Evolutionary conservation across 2,329 filamentous ascomycete species (phyloP), one percentile per base, ranked within the genome.

Genomic region (Monilinia aucupariae): DNA sequence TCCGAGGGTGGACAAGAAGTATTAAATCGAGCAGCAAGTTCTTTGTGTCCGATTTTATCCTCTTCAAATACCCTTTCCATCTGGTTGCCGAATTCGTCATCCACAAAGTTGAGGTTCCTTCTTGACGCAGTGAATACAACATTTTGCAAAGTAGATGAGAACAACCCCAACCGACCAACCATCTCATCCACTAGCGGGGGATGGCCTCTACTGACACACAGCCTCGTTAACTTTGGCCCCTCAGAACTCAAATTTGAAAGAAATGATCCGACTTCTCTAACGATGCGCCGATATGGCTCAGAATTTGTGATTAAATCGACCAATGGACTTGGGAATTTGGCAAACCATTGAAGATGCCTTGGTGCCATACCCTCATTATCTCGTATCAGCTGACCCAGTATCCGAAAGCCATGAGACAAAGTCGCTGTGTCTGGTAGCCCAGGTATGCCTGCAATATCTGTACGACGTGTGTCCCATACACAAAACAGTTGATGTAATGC

Each of bases 401-500:
- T 67, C 13, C 64, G 64, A 37, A 78, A 70, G 0, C 75, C 75
- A 59, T 65, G 49, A 9, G 64, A 64, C 4, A 77, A 59, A 25
- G 67, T 63, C 13, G 37, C 59, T 30, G 54, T 12, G 22, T 65
- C 49, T 30, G 68, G 68, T 52, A 77, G 71, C 1, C 75, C 73
- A 15, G 79, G 70, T 3, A 78, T 65, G 15, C 58, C 68, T 20
- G 79, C 45, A 25, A 74, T 50, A 41, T 68, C 64, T 20, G 61
- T 45, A 39, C 54, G 67, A 45, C 68, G 58, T 17, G 64, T 39
- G 63, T 73, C 80, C 80, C 82, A 84, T 25, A 81, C 70, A 70
- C 85, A 89, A 72, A 84, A 86, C 2, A 88, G 64, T 70, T 90
- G 87, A 70, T 90, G 87, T 15, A 89, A 71, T 7, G 81, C 77